Percentiles rank a stretch among this genome's conserved stretches.
Evolutionary conservation across 2,329 filamentous ascomycete genomes (phyloP).

Genomic region (Atkinsonella texensis): DNA sequence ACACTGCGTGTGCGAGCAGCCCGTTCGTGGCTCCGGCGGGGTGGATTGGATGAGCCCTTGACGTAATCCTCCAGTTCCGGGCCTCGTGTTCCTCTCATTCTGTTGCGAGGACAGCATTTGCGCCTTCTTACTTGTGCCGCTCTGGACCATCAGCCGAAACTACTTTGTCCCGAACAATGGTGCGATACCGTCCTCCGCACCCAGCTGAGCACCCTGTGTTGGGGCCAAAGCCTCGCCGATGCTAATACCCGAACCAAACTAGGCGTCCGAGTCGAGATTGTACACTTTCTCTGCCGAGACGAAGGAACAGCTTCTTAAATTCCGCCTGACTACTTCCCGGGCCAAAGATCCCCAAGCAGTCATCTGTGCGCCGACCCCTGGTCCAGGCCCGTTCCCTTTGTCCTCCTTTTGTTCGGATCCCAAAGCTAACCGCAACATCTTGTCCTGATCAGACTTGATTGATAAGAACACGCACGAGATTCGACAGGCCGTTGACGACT

Average conservation of each 20-base stretch:
- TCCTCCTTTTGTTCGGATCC: neutral
- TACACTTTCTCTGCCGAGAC: slow-evolving; percentile 91
- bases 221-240: neutral
- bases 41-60: neutral
- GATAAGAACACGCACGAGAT: slow-evolving; percentile 87
- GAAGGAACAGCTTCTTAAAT: slow-evolving; percentile 83
- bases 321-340: slow-evolving; percentile 80
- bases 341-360: slow-evolving; percentile 79
- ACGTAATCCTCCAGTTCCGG: neutral
- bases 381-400: neutral
- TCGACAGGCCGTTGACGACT: slow-evolving; percentile 39
- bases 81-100: neutral
- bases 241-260: neutral
- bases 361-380: slow-evolving; percentile 54
- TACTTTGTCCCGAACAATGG: neutral
- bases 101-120: neutral
- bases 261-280: slow-evolving; percentile 68
- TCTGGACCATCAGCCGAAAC: neutral
- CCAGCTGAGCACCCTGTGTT: neutral
- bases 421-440: neutral
- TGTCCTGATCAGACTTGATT: slow-evolving; percentile 59
- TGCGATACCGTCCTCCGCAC: neutral
- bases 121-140: neutral
- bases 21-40: neutral
- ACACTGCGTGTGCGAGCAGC: too few species aligned